phyloP scores from a whole-genome alignment of 2,329 filamentous ascomycete genomes.

The Fusarium anthophilum region DNA sequence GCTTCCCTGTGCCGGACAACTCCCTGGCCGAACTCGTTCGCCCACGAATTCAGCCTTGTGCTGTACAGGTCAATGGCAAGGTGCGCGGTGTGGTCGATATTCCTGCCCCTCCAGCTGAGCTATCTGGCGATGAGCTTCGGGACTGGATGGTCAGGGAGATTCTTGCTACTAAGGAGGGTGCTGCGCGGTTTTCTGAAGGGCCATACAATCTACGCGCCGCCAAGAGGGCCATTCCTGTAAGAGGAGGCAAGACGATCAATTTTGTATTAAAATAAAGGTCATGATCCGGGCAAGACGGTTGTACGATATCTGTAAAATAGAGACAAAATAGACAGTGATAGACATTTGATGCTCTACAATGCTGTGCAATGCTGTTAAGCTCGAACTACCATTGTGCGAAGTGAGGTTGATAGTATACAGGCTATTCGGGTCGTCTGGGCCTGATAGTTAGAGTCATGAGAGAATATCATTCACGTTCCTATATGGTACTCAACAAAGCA shows the following conservation, averaged over 20 bases:
- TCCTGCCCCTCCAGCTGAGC: constrained; percentile 56
- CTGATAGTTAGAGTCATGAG: neutral
- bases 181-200: constrained; percentile 61
- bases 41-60: constrained; percentile 63
- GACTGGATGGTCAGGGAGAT: constrained; percentile 71
- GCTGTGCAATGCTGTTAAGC: neutral
- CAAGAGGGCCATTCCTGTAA: constrained; percentile 73
- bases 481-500: neutral
- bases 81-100: constrained; percentile 74
- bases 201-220: constrained; percentile 59
- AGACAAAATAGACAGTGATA: constrained; percentile 16
- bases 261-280: constrained; percentile 65
- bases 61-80: constrained; percentile 85
- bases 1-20: constrained; percentile 69
- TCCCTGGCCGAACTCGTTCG: constrained; percentile 59
- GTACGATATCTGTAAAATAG: constrained; percentile 23
- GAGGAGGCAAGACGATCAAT: constrained; percentile 75
- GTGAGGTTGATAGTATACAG: neutral
- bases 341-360: neutral
- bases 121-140: constrained; percentile 58
- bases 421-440: neutral
- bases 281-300: neutral
- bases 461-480: neutral
- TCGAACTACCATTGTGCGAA: neutral
- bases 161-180: constrained; percentile 68